Evolutionary conservation across 768 basidiomycete species (phyloP).

Genomic region (Omphalotus guepiniiformis): DNA sequence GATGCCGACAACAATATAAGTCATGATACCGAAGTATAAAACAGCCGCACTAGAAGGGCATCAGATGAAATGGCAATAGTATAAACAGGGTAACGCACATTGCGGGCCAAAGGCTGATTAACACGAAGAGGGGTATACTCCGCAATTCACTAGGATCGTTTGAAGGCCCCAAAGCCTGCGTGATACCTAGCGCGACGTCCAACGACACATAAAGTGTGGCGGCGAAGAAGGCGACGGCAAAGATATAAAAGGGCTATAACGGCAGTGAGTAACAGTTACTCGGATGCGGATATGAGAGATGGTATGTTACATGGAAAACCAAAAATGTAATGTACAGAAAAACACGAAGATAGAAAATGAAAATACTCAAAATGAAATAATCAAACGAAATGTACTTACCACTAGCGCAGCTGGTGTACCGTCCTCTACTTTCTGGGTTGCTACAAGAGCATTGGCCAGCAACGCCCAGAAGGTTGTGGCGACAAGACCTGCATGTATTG

Average conservation of each 20-base stretch:
- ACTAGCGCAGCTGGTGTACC: conserved; percentile 69
- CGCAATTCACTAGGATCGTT: conserved; percentile 50
- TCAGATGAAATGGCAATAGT: background rate
- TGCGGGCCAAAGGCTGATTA: conserved; percentile 78
- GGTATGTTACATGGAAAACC: too few relatives aligned
- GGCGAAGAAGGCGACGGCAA: conserved; percentile 53
- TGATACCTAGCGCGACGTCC: conserved; percentile 69
- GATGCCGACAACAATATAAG: conserved; percentile 70
- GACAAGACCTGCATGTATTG: conserved; percentile 76
- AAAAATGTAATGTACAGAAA: too few relatives aligned
- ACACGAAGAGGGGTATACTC: conserved; percentile 74
- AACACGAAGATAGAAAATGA: background rate
- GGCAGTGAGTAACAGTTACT: too few relatives aligned
- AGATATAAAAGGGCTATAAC: conserved; percentile 3
- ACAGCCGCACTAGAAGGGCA: conserved; percentile 50
- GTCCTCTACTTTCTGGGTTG: conserved; percentile 91
- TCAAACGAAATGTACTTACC: conserved; percentile 35
- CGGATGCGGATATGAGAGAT: too few relatives aligned
- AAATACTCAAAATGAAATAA: background rate
- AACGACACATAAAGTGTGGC: conserved; percentile 81
- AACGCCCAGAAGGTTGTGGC: conserved; percentile 78
- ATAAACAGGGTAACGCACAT: conserved; percentile 42
- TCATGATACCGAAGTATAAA: conserved; percentile 70
- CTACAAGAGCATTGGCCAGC: conserved; percentile 71
- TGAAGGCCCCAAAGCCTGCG: conserved; percentile 54